phyloP scores from a whole-genome alignment of 2,329 filamentous ascomycete species.

The Venturia asperata region DNA sequence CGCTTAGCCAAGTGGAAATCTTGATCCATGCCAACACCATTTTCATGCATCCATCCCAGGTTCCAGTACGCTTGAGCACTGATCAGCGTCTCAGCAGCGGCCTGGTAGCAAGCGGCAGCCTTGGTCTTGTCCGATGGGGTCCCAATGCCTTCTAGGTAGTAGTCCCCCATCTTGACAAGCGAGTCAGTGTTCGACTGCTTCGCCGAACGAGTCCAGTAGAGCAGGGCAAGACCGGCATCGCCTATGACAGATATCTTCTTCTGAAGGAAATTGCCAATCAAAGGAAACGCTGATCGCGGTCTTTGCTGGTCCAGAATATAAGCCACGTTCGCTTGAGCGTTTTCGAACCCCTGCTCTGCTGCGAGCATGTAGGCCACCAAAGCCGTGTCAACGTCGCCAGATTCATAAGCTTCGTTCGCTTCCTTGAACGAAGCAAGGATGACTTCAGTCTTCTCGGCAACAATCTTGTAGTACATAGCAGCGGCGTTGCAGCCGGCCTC shows the following conservation, averaged over 20 bases:
- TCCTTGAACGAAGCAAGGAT: conserved; percentile 76
- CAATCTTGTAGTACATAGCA: conserved; percentile 77
- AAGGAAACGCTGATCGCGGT: conserved; percentile 22
- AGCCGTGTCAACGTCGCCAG: conserved; percentile 71
- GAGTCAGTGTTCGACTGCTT: conserved; percentile 91
- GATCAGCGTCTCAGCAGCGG: conserved; percentile 82
- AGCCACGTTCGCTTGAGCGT: conserved; percentile 82
- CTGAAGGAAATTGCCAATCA: not conserved
- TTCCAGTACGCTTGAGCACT: conserved; percentile 97
- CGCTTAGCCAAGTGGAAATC: conserved; percentile 96
- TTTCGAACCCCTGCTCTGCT: conserved; percentile 87
- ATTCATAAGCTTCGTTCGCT: conserved; percentile 74
- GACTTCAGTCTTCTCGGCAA: conserved; percentile 82
- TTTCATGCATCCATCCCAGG: conserved; percentile 98
- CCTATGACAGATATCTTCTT: conserved; percentile 35
- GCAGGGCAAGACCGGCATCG: conserved; percentile 63
- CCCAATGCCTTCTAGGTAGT: conserved; percentile 81
- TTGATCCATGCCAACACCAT: conserved; percentile 83
- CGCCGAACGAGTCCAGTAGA: conserved; percentile 93
- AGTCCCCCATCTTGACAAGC: conserved; percentile 96
- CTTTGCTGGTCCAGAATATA: conserved; percentile 66
- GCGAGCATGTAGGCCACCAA: conserved; percentile 78
- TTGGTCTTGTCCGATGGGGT: conserved; percentile 67
- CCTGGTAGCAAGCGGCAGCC: conserved; percentile 86
- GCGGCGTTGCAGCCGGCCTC: conserved; percentile 73